Evolutionary conservation across 2,329 filamentous ascomycete genomes (phyloP).

Genomic region (Fusarium compactum): DNA sequence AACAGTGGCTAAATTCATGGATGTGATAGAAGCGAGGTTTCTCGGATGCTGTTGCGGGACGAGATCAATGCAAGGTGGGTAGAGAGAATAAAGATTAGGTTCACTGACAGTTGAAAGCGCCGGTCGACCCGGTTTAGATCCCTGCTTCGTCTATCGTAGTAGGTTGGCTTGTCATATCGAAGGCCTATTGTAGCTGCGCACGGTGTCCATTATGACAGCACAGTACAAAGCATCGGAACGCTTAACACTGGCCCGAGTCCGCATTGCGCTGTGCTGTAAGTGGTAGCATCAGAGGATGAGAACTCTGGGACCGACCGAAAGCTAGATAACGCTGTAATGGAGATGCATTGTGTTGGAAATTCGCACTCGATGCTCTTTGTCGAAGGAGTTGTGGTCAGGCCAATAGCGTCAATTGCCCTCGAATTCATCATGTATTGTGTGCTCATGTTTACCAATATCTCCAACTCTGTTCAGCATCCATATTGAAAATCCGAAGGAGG

Average conservation of each 20-base stretch:
- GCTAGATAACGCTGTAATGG: not conserved
- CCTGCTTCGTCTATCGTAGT: constrained; percentile 17
- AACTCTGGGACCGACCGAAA: not conserved
- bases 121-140: constrained; percentile 26
- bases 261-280: not conserved
- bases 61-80: constrained; percentile 6
- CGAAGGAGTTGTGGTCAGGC: not conserved
- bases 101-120: constrained; percentile 33
- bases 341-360: not conserved
- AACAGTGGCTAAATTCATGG: not conserved
- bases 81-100: constrained; percentile 14
- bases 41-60: not conserved
- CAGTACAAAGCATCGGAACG: not conserved
- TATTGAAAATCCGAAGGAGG: constrained; percentile 12
- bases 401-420: constrained; percentile 35
- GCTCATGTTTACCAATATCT: constrained; percentile 34
- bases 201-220: constrained; percentile 23
- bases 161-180: constrained; percentile 4
- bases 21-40: not conserved
- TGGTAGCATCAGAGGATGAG: not conserved
- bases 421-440: constrained; percentile 28
- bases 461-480: constrained; percentile 5
- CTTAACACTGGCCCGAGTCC: not conserved
- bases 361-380: not conserved
- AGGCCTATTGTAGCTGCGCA: constrained; percentile 19